Percentiles rank a stretch among this genome's conserved stretches.
These are phyloP conservation scores for Cadophora malorum DNA, from an alignment of 2,329 filamentous ascomycete genomes.

Conservation along the genomic window DNA sequence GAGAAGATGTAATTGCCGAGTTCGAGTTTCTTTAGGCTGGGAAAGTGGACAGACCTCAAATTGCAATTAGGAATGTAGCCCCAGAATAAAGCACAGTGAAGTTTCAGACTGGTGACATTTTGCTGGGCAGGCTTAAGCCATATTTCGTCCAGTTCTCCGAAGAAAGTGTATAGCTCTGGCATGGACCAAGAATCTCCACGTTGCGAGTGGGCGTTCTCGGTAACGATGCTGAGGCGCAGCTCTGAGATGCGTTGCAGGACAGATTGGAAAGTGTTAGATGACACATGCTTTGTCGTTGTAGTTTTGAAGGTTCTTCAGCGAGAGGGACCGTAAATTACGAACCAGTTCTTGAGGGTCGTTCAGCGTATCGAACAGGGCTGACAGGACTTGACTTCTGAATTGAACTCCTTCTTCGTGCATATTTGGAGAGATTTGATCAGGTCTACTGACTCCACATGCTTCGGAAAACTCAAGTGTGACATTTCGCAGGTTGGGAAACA, in stretches of 20 bases:
- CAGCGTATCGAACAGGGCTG: constrained; percentile 13
- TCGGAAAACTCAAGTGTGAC: constrained; percentile 19
- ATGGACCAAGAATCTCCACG: neutral
- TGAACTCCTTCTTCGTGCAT: neutral
- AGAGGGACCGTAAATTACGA: constrained; percentile 13
- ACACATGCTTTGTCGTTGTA: constrained; percentile 8
- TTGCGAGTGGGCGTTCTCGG: neutral
- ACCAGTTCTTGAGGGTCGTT: constrained; percentile 13
- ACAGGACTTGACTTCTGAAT: constrained; percentile 18
- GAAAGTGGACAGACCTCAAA: constrained; percentile 21
- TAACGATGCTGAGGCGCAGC: constrained; percentile 18
- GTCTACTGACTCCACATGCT: constrained; percentile 13
- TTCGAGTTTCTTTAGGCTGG: constrained; percentile 24
- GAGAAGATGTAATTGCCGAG: constrained; percentile 24
- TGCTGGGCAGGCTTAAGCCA: constrained; percentile 24
- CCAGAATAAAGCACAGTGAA: constrained; percentile 23
- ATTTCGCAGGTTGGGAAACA: constrained; percentile 20
- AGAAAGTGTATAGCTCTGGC: constrained; percentile 23
- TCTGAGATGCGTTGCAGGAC: constrained; percentile 14
- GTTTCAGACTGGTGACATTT: constrained; percentile 20
- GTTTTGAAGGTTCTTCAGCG: constrained; percentile 27
- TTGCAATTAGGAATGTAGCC: constrained; percentile 24
- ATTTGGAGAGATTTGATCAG: neutral
- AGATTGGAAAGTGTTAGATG: too few species aligned
- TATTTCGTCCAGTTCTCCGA: constrained; percentile 13